phyloP scores from a whole-genome alignment of 192 early-diverging fungal genomes.

The Gamsiella multidivaricata region DNA sequence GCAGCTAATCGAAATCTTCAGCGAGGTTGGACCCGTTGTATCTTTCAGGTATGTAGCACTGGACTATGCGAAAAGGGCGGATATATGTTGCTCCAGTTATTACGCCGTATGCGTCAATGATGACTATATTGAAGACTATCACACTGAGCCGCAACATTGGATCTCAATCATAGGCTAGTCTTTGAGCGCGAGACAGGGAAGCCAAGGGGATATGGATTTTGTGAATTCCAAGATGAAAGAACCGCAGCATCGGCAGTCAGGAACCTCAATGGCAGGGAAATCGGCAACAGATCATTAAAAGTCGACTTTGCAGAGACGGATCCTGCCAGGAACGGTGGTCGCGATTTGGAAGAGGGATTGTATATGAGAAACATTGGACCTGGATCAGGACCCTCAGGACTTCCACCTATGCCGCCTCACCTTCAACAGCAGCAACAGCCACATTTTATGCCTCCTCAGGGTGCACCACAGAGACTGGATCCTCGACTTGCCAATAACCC shows the following conservation, averaged over 20 bases:
- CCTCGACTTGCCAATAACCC: constrained; percentile 21
- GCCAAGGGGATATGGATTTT: constrained; percentile 96
- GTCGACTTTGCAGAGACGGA: constrained; percentile 95
- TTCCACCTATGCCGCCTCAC: constrained; percentile 10
- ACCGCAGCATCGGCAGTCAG: constrained; percentile 96
- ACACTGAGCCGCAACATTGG: neutral
- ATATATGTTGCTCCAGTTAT: too few species aligned
- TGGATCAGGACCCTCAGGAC: constrained; percentile 13
- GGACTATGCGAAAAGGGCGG: too few species aligned
- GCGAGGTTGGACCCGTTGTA: constrained; percentile 88
- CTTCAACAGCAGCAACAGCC: constrained; percentile 40
- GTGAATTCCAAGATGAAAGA: constrained; percentile 88
- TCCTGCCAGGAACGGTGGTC: constrained; percentile 48
- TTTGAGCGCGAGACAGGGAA: constrained; percentile 91
- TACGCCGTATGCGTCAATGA: too few species aligned
- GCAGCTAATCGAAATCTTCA: constrained; percentile 92
- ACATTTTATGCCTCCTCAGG: constrained; percentile 25
- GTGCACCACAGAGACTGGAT: constrained; percentile 23
- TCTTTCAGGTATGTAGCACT: constrained; percentile 72
- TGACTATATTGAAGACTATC: neutral
- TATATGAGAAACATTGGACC: constrained; percentile 38
- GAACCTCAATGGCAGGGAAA: constrained; percentile 90
- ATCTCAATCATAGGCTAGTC: constrained; percentile 68
- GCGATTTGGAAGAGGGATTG: constrained; percentile 23
- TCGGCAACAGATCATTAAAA: constrained; percentile 87